Base-by-base conservation (phyloP, 2,329 filamentous ascomycete genomes). In the Diplodia sapinea region DNA sequence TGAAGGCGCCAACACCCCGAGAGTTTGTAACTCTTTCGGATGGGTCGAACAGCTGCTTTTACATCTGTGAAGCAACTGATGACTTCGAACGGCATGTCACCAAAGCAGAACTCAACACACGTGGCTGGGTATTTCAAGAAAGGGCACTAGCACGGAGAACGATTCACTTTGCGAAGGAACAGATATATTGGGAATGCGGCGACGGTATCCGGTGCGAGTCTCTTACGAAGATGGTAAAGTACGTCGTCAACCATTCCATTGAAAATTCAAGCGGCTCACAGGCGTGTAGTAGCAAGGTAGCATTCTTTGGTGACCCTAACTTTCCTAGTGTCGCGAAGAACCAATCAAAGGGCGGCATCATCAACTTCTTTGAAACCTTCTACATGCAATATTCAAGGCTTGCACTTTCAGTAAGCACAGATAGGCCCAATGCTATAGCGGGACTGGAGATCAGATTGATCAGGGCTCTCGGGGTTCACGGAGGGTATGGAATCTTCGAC, bases 401-500 rank as follows among this genome's bases (percentile, higher is more conserved):
- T 6, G 57, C 43, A 3, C 20, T 62, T 26, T n/a, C 57, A 0
- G 26, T 33, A 7, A 50, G 20, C 1, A 15, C 29, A 0, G 78
- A 80, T 54, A 72, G 77, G 0, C 74, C 77, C 0, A 36, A 76
- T 1, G 78, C 77, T 0, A 76, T 80, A 0, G 69, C 68, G 1
- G 79, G 77, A 0, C 70, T 81, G 0, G 72, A 79, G 51, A 72
- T 72, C 9, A 71, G 76, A 0, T 67, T 80, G 1, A 59, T 73
- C 1, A 26, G 26, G 0, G 70, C 70, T 0, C 71, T 79, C 4
- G 43, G 67, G 0, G 71, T 72, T 0, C 65, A 56, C 4, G 79
- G 76, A 1, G 74, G 71, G 0, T 78, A 71, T 49, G 79, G 79
- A 0, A 64, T 80, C 2, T 77, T 81, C 36, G 72, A 77, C 26